Percentiles rank a stretch among this genome's conserved stretches.
Evolutionary conservation across 371 early-diverging fungal species (phyloP).

Genomic region (Sporodiniella umbellata): DNA sequence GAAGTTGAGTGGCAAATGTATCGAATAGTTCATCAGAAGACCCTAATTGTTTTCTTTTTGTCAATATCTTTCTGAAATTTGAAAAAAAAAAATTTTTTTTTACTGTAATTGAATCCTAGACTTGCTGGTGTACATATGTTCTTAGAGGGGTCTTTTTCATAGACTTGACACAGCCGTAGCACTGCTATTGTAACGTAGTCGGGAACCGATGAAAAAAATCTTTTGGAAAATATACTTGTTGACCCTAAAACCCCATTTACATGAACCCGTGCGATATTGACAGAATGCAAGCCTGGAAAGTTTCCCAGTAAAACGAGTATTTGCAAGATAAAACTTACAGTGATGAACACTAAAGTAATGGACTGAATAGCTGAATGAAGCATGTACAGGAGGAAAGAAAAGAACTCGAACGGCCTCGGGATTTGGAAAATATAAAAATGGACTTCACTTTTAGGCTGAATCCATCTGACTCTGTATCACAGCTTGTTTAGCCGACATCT

Average conservation of each 20-base stretch:
- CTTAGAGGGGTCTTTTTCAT: conserved; percentile 1
- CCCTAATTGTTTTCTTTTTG: background rate
- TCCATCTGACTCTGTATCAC: background rate
- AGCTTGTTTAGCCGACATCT: too few species aligned
- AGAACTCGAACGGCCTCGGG: too few species aligned
- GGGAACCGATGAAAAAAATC: conserved; percentile 1
- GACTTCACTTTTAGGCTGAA: too few species aligned
- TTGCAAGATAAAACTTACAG: conserved; percentile 21
- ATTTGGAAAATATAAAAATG: background rate
- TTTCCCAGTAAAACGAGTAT: conserved; percentile 12
- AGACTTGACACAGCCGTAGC: conserved; percentile 15
- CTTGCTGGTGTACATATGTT: conserved; percentile 14
- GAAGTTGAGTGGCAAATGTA: conserved; percentile 5
- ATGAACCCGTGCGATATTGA: conserved; percentile 12
- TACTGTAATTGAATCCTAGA: conserved; percentile 16
- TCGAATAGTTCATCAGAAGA: conserved; percentile 10
- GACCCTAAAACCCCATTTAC: background rate
- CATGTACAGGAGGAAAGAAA: background rate
- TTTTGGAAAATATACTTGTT: background rate
- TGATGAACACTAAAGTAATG: conserved; percentile 7
- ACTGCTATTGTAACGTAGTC: conserved; percentile 11
- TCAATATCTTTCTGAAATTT: background rate
- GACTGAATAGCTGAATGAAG: conserved; percentile 7
- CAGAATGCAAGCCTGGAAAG: conserved; percentile 13
- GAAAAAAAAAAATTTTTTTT: background rate